Base-by-base conservation (phyloP, 768 basidiomycete species). In the Mycena albidolilacea region DNA sequence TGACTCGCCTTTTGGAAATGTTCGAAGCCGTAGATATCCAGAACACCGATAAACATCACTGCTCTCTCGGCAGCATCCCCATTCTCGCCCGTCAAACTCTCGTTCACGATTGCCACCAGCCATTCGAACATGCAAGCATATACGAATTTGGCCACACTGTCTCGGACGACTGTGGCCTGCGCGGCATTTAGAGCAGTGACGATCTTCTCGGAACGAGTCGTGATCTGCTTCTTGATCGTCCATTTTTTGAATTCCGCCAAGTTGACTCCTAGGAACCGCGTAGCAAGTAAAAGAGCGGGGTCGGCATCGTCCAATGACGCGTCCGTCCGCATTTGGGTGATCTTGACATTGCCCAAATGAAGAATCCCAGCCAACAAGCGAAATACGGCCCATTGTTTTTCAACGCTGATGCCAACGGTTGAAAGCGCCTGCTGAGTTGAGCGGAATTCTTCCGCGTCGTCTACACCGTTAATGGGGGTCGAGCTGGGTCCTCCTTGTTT, bases 81-180 rank as follows among this genome's bases (percentile, higher is more conserved):
- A 67, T 92, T 93, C 79, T 98, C 97, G n/a, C 97, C 97, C 2
- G 95, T 92, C 83, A 99, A 86, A 82, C 95, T 96, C 83, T 99
- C 97, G 82, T 99, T 99, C 79, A 98, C 95, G 69, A 98, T 95
- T 15, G 95, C 93, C 37, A 99, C 97, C 58, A 99, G 87, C 97
- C 97, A 99, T 83, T 99, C 98, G 80, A 99, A 99, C 80, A 99
- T 86, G 81, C 97, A 98, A 9, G 97, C 97, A 84, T 99, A 99
- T 50, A 99, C 94, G 81, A 98, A 99, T 83, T 99, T 99, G 38
- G 98, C 95, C 58, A 99, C 97, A 78, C 94, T 95, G 81, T 99
- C 98, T 73, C 96, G 88, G 66, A 99, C 98, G 68, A 97, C 95
- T 15, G 91, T 94, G 17, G 98, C 97, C 82, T 98, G 97, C 5